Evolutionary conservation across 352 stramenopile species (phyloP), one percentile per base, ranked within the genome.

Genomic region (Halophytophthora polymorphica): DNA sequence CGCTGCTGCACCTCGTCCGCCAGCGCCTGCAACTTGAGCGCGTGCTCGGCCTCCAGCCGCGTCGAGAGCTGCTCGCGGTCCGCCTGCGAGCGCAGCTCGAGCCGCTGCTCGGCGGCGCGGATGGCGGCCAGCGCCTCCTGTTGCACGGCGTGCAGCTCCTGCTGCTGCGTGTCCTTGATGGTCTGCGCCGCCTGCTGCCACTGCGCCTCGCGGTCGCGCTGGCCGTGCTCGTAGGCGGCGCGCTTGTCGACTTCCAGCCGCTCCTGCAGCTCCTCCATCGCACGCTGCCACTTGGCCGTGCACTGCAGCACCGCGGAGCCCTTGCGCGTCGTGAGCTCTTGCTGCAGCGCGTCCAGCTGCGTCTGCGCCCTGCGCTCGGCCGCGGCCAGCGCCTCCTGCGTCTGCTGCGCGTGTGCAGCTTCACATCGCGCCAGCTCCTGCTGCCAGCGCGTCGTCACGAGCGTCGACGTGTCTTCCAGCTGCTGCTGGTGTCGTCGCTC

Each of bases 111-210:
- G 0, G 77, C 79, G 17, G 73, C 77, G 45, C 73, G 60, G 22
- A 92, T 83, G 2, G 82, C 82, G 19, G 66, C 61, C 23, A 89
- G n/a, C 8, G 75, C 77, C 36, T 89, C 77, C 12, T 69, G 71
- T 34, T 86, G 73, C 3, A 88, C 70, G 21, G 49, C 66, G 13
- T 74, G 62, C 11, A 92, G 58, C 50, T 89, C 79, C 31, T 89
- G 74, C 21, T 83, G 80, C 33, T 92, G 82, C 29, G 77, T 75
- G 14, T 72, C 68, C 45, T 92, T 92, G 54, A 92, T 90, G 44
- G 85, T 67, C 4, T 62, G 15, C 2, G 82, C 82, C 3, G 82
- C 82, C 38, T 84, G 71, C 46, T 90, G 82, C 82, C 82, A 92
- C 37, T 90, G 79, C 10, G 61, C 71, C 49, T 92, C 82, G 1